Evolutionary conservation across 2,329 filamentous ascomycete species (phyloP), one percentile per base, ranked within the genome.

Genomic region (Fusarium ambrosium): DNA sequence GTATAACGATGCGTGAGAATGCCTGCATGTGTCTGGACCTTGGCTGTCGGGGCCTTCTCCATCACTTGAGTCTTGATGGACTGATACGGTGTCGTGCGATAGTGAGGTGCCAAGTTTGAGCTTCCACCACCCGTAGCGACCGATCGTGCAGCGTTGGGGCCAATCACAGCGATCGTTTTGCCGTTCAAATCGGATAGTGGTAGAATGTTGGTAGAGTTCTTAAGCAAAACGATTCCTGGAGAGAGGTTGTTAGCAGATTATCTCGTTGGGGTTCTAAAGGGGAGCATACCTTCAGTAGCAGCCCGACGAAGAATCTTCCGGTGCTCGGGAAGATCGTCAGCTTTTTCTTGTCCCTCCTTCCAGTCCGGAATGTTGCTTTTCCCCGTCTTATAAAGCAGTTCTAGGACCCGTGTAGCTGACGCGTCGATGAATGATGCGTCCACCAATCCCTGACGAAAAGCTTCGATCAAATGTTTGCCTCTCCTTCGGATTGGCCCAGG

Each of bases 1-100:
- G 68, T 22, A 7, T 73, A 73, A 20, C 72, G 59, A n/a, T 74
- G 68, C 2, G 64, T 71, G 16, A 74, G 60, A 2, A 73, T 71
- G 2, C 72, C 70, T 3, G 71, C 37, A 1, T 64, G 62, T 2
- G 70, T 55, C 9, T 74, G 27, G 1, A 74, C 20, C 0, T 36
- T 69, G 9, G 68, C 68, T 22, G 58, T 56, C 8, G 71, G 65
- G 10, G 66, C 65, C 10, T 22, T 55, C n/a, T 48, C 45, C 4
- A 53, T 14, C 5, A 71, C 32, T 27, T 68, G 62, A 0, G 41
- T 6, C 34, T 56, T 66, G 22, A 74, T 36, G 0, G 71, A 74
- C 18, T 70, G 6, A n/a, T 65, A 72, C 1, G 70, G 64, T 3
- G 72, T 74, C 2, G 68, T 70, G n/a, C 68, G 62, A 9, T 72